A percentile compares a stretch with the other conserved stretches of the same genome.
Evolutionary conservation across 257 asterid genomes (phyloP).

Genomic region (Nicotiana knightiana): DNA sequence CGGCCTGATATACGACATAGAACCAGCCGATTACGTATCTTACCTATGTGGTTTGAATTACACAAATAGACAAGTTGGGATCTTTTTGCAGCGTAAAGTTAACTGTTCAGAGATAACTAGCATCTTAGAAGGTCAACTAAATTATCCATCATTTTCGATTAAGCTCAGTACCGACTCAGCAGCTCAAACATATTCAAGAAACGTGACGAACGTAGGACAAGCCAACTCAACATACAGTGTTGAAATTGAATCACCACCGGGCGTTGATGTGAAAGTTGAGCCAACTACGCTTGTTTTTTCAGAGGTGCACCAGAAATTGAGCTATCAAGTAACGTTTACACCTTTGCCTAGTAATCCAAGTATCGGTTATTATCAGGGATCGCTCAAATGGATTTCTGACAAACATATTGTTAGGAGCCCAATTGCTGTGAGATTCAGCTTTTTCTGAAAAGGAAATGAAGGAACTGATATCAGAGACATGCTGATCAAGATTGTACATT

Average conservation of each 20-base stretch:
- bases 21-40: slow-evolving; percentile 14
- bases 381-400: slow-evolving; percentile 24
- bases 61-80: slow-evolving; percentile 12
- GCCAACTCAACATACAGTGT: slow-evolving; percentile 20
- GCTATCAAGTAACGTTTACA: slow-evolving; percentile 15
- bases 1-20: slow-evolving; percentile 30
- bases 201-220: slow-evolving; percentile 35
- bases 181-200: slow-evolving; percentile 22
- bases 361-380: slow-evolving; percentile 19
- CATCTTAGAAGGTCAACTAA: slow-evolving; percentile 24
- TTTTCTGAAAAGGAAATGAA: not conserved
- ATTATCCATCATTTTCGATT: slow-evolving; percentile 34
- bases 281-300: slow-evolving; percentile 17
- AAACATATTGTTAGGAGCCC: slow-evolving; percentile 20
- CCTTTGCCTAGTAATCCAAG: not conserved
- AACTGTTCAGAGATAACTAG: slow-evolving; percentile 3
- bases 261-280: slow-evolving; percentile 14
- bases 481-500: not conserved
- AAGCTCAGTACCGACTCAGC: not conserved
- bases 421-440: slow-evolving; percentile 11
- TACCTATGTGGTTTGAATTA: slow-evolving; percentile 24
- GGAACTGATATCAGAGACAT: not conserved
- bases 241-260: not conserved
- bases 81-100: slow-evolving; percentile 1
- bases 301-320: slow-evolving; percentile 8